These are phyloP conservation scores for Xylaria bambusicola DNA, from an alignment of 495 filamentous ascomycete genomes.

Conservation along the genomic window DNA sequence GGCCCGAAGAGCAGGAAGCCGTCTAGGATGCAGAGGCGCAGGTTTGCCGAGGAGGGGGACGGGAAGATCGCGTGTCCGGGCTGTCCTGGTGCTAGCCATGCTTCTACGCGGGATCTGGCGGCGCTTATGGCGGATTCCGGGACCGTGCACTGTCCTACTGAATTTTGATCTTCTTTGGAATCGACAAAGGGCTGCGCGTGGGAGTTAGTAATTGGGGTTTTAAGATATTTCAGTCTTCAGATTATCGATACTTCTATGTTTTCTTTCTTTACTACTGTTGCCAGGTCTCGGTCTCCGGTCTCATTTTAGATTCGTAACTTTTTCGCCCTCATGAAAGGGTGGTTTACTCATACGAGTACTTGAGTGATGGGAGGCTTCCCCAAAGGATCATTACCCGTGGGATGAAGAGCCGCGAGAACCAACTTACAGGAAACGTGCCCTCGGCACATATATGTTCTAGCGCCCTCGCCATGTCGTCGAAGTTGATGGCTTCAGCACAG, in stretches of 20 bases:
- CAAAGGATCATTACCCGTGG: not conserved
- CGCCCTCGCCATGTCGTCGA: conserved; percentile 60
- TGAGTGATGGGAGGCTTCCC: too few species aligned
- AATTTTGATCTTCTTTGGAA: conserved; percentile 79
- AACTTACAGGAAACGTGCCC: conserved; percentile 63
- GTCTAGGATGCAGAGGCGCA: conserved; percentile 66
- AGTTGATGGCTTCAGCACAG: conserved; percentile 70
- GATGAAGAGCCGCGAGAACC: not conserved
- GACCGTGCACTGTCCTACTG: conserved; percentile 52
- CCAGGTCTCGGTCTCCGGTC: too few species aligned
- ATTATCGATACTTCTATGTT: too few species aligned
- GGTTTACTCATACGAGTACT: too few species aligned
- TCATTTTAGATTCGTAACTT: too few species aligned
- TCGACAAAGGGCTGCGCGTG: conserved; percentile 52
- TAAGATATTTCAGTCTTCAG: not conserved
- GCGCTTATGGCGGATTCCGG: conserved; percentile 39
- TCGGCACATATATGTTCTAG: conserved; percentile 63
- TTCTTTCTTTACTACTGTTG: too few species aligned
- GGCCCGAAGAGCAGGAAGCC: conserved; percentile 80
- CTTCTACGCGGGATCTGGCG: conserved; percentile 39
- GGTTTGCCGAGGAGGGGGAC: not conserved
- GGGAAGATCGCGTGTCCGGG: conserved; percentile 36
- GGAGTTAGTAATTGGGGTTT: conserved; percentile 23
- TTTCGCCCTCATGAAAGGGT: too few species aligned
- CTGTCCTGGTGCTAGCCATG: conserved; percentile 41